Base-by-base conservation (phyloP, 169 alveolate genomes). In the Babesia ovata region DNA sequence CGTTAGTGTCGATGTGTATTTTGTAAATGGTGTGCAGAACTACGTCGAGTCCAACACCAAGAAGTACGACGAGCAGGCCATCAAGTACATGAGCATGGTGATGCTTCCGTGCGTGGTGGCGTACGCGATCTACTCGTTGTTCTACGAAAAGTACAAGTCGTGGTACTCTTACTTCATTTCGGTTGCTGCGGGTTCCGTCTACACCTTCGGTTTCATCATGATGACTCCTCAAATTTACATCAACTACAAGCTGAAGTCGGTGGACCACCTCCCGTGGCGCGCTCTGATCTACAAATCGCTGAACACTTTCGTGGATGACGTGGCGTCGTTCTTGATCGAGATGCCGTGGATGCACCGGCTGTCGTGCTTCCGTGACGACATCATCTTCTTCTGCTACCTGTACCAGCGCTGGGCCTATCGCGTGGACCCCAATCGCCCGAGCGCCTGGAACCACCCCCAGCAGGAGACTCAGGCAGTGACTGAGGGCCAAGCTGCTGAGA, bases 231-330 rank as follows among this genome's bases (percentile, higher is more conserved):
- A 98, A 91, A 92, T 98, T 46, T 98, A 97, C 90, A 97, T 98
- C 65, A 98, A 98, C 92, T 98, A 98, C 90, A 95, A 96, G 90
- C 91, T 98, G 62, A 92, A 97, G 87, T 96, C 99, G 0, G 99
- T 98, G 8, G 99, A 97, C 75, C 99, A 98, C 79, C 91, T 98
- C 71, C 99, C 99, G 42, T 96, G 99, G 98, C 89, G 97, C 63
- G 97, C 99, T 11, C 90, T 96, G 78, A 94, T 95, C 56, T 97
- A 97, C 90, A 91, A 92, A 82, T 96, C 99, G 56, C 87, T 97
- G 69, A 98, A 96, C 72, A 98, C 99, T 16, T 96, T 98, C 74
- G 98, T 97, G 65, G 99, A 98, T 86, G 99, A 98, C 85, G 94
- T 97, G 45, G 98, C 98, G 67, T 95, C 99, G 26, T 96, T 97